Base-by-base conservation (phyloP, 139 green algal genomes). In the Dunaliella primolecta region DNA sequence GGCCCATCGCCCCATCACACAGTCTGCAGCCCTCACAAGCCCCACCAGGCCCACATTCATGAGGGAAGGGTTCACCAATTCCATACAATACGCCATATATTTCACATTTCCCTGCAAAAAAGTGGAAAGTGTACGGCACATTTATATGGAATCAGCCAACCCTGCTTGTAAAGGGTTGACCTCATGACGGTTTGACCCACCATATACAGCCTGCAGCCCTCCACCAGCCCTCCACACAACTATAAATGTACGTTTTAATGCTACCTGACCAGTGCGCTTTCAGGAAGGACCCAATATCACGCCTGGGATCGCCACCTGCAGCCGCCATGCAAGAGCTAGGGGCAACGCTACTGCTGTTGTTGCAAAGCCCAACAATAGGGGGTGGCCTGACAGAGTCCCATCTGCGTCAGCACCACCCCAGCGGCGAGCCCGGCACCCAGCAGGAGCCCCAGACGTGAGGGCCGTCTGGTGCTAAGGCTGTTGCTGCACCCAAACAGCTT, bases 331-430 rank as follows among this genome's bases (percentile, higher is more conserved):
- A 64, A 25, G 15, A 7, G 15, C 46, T 64, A 15, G 7, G 46
- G 15, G 7, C 46, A 64, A 64, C 15, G 46, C 46, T 15, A 64
- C 46, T 64, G 46, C 46, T 25, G 46, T 15, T 64, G 15, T 15
- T 64, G 46, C 46, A 15, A 64, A 15, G 46, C 46, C 46, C 46
- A 35, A 55, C 87, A 92, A 82, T 91, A 92, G 0, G 87, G 87
- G 29, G 87, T 90, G 23, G 80, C 83, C 31, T 37, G 35, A 75
- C 89, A 92, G 34, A 92, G 80, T 38, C 74, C 82, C 36, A 75
- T 64, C 0, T 33, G 24, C 72, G 89, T n/a, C 21, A 76, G 80
- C 55, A 82, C 36, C 34, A 89, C 33, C 3, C 79, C 32, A 7
- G 32, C 72, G 0, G 84, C 83, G 33, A 70, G 55, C 1, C 70